Conservation (phyloP, 2,329 filamentous ascomycete species). For the Xylariaceae sp. region DNA sequence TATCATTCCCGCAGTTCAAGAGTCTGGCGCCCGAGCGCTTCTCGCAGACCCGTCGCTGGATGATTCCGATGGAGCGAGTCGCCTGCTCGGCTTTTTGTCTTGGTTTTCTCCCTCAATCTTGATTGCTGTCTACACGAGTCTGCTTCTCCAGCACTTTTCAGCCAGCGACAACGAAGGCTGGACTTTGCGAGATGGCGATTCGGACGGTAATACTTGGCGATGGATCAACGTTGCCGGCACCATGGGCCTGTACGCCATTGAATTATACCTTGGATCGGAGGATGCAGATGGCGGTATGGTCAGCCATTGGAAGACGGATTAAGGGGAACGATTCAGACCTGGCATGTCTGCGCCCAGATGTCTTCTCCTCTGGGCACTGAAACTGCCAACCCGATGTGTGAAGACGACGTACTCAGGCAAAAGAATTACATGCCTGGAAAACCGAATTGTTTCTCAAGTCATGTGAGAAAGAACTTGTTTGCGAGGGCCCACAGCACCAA, state of each 20-base stretch:
- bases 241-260: conserved; percentile 84
- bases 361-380: conserved; percentile 9
- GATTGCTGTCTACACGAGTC: conserved; percentile 91
- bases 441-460: conserved; percentile 17
- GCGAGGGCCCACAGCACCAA: conserved; percentile 29
- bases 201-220: conserved; percentile 80
- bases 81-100: conserved; percentile 74
- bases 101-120: conserved; percentile 95
- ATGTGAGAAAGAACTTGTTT: conserved; percentile 17
- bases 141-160: conserved; percentile 92
- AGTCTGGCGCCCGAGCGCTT: conserved; percentile 75
- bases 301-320: conserved; percentile 92
- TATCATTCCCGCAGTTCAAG: conserved; percentile 89
- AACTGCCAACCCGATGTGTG: not conserved
- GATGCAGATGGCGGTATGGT: conserved; percentile 68
- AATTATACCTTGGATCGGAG: conserved; percentile 79
- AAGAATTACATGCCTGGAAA: not conserved
- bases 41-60: conserved; percentile 82
- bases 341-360: conserved; percentile 1
- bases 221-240: conserved; percentile 91
- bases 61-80: conserved; percentile 76
- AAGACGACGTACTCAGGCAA: conserved; percentile 4
- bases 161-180: conserved; percentile 70
- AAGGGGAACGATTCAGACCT: not conserved
- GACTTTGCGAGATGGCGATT: conserved; percentile 76